Evolutionary conservation across 78 protist species (phyloP).

Genomic region (Dictyostelium intermedium): DNA sequence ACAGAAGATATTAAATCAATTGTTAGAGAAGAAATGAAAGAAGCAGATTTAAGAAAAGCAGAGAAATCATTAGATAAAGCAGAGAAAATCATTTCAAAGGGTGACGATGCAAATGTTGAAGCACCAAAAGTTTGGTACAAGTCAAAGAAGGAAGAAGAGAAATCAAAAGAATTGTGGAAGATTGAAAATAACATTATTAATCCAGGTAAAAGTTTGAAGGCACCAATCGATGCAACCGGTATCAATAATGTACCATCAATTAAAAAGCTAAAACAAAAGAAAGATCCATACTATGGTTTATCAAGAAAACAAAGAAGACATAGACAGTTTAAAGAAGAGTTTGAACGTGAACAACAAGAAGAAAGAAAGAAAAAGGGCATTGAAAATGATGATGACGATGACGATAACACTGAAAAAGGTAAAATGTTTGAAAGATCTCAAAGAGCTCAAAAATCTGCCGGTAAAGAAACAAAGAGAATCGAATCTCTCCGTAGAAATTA

Average conservation of each 20-base stretch:
- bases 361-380: neutral
- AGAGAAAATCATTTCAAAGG: neutral
- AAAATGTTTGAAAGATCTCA: neutral
- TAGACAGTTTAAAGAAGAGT: constrained; percentile 46
- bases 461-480: constrained; percentile 49
- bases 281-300: constrained; percentile 67
- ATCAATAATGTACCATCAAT: neutral
- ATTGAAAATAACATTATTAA: constrained; percentile 43
- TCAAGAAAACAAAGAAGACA: constrained; percentile 59
- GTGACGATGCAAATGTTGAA: neutral
- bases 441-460: constrained; percentile 29
- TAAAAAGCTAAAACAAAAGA: neutral
- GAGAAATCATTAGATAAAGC: constrained; percentile 46
- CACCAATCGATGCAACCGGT: neutral
- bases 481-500: constrained; percentile 55
- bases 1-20: constrained; percentile 58
- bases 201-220: neutral
- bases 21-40: constrained; percentile 60
- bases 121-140: constrained; percentile 36
- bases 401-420: neutral
- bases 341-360: constrained; percentile 43
- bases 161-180: constrained; percentile 67
- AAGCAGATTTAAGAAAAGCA: constrained; percentile 52
- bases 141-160: neutral
- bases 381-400: neutral